A percentile compares a stretch with the other conserved stretches of the same genome.
These are phyloP conservation scores for Cordyceps farinosa DNA, from an alignment of 2,329 filamentous ascomycete genomes.

Conservation along the genomic window DNA sequence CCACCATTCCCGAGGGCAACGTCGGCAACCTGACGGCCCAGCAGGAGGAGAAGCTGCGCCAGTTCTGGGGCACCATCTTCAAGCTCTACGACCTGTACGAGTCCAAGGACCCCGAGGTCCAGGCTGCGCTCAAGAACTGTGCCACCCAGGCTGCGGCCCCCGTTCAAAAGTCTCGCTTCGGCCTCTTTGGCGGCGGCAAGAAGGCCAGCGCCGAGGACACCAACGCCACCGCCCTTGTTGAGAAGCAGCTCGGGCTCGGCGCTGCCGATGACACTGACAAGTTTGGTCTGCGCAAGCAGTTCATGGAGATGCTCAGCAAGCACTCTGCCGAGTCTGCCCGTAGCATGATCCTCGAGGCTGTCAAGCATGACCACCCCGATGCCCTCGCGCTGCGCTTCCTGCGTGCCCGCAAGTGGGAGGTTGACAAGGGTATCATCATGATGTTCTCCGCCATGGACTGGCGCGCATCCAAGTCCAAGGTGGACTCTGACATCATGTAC, in stretches of 20 bases:
- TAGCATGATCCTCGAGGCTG: constrained; percentile 23
- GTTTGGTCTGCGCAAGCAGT: constrained; percentile 50
- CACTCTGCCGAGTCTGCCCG: constrained; percentile 25
- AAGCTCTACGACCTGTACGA: constrained; percentile 22
- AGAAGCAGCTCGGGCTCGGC: constrained; percentile 21
- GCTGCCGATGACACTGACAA: constrained; percentile 52
- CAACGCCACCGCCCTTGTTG: constrained; percentile 13
- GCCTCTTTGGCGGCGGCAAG: constrained; percentile 57
- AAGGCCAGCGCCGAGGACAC: constrained; percentile 35
- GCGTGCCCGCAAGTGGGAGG: constrained; percentile 39
- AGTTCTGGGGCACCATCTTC: constrained; percentile 25
- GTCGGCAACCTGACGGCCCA: constrained; percentile 25
- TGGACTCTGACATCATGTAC: constrained; percentile 32
- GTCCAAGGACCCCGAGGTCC: constrained; percentile 24
- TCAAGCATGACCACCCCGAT: constrained; percentile 35
- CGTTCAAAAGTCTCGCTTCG: constrained; percentile 66
- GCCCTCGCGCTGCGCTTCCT: constrained; percentile 38
- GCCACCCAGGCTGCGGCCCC: constrained; percentile 32
- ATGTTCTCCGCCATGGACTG: constrained; percentile 36
- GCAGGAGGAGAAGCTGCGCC: constrained; percentile 25
- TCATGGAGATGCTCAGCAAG: constrained; percentile 18
- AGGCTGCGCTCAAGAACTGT: constrained; percentile 24
- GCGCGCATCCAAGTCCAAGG: constrained; percentile 30
- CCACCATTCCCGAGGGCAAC: constrained; percentile 14
- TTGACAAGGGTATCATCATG: constrained; percentile 38